phyloP scores from a whole-genome alignment of 371 early-diverging fungal genomes.

The Mucor indicus region DNA sequence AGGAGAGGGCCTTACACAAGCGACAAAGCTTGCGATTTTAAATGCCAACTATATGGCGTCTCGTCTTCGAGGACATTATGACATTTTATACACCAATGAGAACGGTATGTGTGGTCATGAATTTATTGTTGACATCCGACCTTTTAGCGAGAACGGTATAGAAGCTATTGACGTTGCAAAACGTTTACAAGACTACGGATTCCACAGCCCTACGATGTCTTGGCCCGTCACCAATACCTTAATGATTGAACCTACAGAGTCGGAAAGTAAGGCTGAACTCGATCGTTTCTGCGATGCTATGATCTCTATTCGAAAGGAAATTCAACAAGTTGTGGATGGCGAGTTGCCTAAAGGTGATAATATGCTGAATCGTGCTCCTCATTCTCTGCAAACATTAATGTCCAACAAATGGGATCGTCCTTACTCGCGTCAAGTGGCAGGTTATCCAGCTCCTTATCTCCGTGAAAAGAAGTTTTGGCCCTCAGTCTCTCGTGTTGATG shows the following conservation, averaged over 20 bases:
- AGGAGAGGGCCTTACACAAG: constrained; percentile 76
- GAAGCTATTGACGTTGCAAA: constrained; percentile 97
- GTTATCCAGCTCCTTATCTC: constrained; percentile 83
- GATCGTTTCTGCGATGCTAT: constrained; percentile 97
- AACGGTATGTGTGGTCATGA: constrained; percentile 97
- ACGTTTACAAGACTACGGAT: constrained; percentile 96
- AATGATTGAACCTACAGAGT: constrained; percentile 98
- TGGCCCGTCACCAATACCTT: constrained; percentile 97
- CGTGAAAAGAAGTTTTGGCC: constrained; percentile 96
- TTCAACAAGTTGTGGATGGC: constrained; percentile 82
- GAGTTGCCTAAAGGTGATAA: constrained; percentile 81
- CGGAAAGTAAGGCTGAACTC: constrained; percentile 87
- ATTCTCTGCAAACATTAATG: constrained; percentile 75
- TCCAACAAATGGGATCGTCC: constrained; percentile 79
- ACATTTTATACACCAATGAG: constrained; percentile 86
- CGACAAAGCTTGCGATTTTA: constrained; percentile 88
- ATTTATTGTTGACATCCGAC: constrained; percentile 93
- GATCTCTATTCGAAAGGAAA: constrained; percentile 91
- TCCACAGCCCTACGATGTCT: constrained; percentile 98
- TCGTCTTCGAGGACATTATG: constrained; percentile 85
- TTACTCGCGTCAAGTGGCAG: constrained; percentile 86
- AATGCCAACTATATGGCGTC: constrained; percentile 97
- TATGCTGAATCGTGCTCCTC: constrained; percentile 86
- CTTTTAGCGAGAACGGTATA: constrained; percentile 76
- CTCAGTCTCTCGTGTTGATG: constrained; percentile 86